These are phyloP conservation scores for Friedmanniomyces simplex DNA, from an alignment of 495 filamentous ascomycete genomes.

Conservation along the genomic window DNA sequence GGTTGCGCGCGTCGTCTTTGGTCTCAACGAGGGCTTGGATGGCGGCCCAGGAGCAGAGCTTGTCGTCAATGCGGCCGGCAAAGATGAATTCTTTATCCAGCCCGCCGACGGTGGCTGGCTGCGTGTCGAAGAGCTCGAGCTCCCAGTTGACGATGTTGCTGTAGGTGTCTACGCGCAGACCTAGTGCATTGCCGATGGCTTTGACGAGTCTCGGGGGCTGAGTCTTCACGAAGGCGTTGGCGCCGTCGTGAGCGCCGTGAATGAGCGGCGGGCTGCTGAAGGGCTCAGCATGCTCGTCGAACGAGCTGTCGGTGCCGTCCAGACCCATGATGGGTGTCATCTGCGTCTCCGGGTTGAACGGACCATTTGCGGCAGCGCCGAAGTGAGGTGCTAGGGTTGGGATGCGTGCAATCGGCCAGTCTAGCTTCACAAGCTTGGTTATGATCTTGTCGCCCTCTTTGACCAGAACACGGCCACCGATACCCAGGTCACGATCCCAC, in stretches of 20 bases:
- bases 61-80: conserved; percentile 86
- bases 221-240: conserved; percentile 50
- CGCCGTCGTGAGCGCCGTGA: conserved; percentile 32
- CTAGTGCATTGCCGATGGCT: conserved; percentile 65
- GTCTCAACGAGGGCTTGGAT: conserved; percentile 63
- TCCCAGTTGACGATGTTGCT: conserved; percentile 86
- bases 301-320: conserved; percentile 52
- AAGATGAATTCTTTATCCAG: conserved; percentile 92
- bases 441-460: conserved; percentile 72
- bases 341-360: conserved; percentile 83
- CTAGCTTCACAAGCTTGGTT: conserved; percentile 74
- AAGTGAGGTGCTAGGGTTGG: conserved; percentile 94
- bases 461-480: conserved; percentile 81
- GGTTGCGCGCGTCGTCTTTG: conserved; percentile 23
- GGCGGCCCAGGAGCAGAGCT: conserved; percentile 88
- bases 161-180: conserved; percentile 50
- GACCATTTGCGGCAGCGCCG: conserved; percentile 63
- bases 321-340: conserved; percentile 90
- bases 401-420: conserved; percentile 88
- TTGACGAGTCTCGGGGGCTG: conserved; percentile 78
- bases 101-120: conserved; percentile 78
- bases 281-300: conserved; percentile 16
- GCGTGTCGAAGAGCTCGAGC: conserved; percentile 87
- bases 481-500: conserved; percentile 89
- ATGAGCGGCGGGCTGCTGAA: conserved; percentile 26